Base-by-base conservation (phyloP, 805 yeast species). In the Lipomyces yamadae region DNA sequence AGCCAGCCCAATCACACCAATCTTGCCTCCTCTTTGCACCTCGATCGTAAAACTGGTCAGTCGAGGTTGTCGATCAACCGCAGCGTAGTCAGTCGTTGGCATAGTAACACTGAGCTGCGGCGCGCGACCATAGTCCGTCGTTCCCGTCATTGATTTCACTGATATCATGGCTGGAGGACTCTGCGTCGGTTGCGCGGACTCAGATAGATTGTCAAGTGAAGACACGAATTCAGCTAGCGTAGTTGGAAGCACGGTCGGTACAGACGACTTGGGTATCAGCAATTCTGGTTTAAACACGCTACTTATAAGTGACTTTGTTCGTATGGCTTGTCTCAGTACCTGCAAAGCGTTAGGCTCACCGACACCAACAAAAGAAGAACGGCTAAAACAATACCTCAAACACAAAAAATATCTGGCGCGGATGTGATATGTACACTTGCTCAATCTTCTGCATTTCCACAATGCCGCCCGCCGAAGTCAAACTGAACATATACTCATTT, bases 241-340 rank as follows among this genome's bases (percentile, higher is more conserved):
- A 18, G 29, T 15, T 5, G 48, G 48, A n/a, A 42, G 48, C 18
- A 15, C 48, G 24, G n/a, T 42, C n/a, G 56, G 24, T 33, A 53
- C 29, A n/a, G 48, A 18, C 24, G 48, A 42, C 8, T 13, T 29
- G 29, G 55, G 55, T 52, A 52, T 29, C 35, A 39, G 37, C 54
- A 24, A 35, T 7, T 13, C 6, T 29, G 42, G 53, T 11, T 6
- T 55, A 35, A 64, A 67, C 11, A 57, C 61, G 62, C 68, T 67
- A 35, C 55, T 55, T n/a, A 67, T 24, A n/a, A 67, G 56, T 4
- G 70, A 13, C 1, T 37, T 61, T 4, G 32, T 30, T 3, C 62
- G 59, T 8, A 66, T 60, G n/a, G 67, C n/a, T 52, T 68, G 71
- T 32, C 71, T 61, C 32, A 68, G 55, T 7, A 66, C 62, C 50